Base-by-base conservation (phyloP, 305 asterid genomes). In the Euphrasia arctica region DNA sequence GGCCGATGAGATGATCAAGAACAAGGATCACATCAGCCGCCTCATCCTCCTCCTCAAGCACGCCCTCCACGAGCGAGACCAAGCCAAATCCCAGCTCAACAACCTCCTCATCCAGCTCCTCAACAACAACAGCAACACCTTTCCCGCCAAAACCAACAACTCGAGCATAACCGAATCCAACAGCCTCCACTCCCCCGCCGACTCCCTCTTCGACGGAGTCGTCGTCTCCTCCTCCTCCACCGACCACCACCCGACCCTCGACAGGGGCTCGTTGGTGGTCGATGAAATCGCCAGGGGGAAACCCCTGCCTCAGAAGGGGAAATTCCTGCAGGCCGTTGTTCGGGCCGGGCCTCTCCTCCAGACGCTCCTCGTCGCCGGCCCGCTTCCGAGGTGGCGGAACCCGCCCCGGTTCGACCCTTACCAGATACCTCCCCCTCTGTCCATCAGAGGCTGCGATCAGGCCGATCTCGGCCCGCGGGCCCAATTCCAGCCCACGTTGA, bases 331-430 rank as follows among this genome's bases (percentile, higher is more conserved):
- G 70, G 77, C 95, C n/a, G 95, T 90, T 1, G 56, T 79, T 42
- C 92, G 76, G 60, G 76, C 87, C 1, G 87, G 90, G 1, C 95
- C 95, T 0, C 82, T 87, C 48, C 85, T 90, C 4, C 85, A 79
- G 72, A 75, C 82, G 3, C 86, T 83, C 51, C 77, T 90, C 1
- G 78, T 90, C 36, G 88, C 94, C 0, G 97, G 95, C 2, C 85
- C 91, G 18, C 84, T 90, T 41, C 97, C 97, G 0, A 66, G 75
- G 72, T 90, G 97, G 97, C 82, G 89, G 1, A 90, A 90, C 64
- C 97, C 97, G 0, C 97, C 97, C 0, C 87, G 68, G 73, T 63
- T 78, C 57, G 81, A 74, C 72, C 64, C 79, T 0, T 75, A 73
- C 52, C 81, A 76, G 55, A 74, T 90, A 4, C 97, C 95, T 8